Evolutionary conservation across 1,284 basidiomycete species (phyloP).

Genomic region (Neonothopanus nambi): DNA sequence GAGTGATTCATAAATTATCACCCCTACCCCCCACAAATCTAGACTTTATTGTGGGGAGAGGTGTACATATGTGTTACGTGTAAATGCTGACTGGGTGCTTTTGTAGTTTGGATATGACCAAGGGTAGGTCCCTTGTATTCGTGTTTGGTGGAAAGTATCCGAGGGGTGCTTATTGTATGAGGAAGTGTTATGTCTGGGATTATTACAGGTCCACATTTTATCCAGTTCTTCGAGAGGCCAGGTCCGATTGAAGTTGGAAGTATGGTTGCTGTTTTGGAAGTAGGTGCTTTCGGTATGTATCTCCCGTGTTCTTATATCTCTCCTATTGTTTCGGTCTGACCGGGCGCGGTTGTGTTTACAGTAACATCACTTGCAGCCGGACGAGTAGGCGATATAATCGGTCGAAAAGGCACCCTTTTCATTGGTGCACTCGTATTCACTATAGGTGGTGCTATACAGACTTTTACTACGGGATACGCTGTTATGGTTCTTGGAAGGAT

Average conservation of each 20-base stretch:
- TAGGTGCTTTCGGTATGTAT: slow-evolving; percentile 84
- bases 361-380: slow-evolving; percentile 94
- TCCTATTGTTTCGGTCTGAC: not conserved
- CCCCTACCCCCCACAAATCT: too few relatives aligned
- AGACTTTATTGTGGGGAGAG: too few relatives aligned
- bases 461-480: slow-evolving; percentile 81
- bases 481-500: slow-evolving; percentile 91
- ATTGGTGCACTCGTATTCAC: slow-evolving; percentile 87
- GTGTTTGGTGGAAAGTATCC: not conserved
- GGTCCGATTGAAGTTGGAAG: slow-evolving; percentile 70
- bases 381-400: slow-evolving; percentile 83
- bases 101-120: slow-evolving; percentile 89
- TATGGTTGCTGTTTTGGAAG: slow-evolving; percentile 91
- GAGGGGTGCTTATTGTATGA: not conserved
- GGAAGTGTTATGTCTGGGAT: slow-evolving; percentile 85
- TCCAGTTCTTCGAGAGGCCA: slow-evolving; percentile 80
- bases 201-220: slow-evolving; percentile 93
- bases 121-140: slow-evolving; percentile 68
- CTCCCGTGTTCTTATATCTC: not conserved
- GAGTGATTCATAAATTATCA: slow-evolving; percentile 28
- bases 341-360: slow-evolving; percentile 32
- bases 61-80: too few relatives aligned
- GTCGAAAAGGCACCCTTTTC: slow-evolving; percentile 86
- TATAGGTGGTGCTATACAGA: slow-evolving; percentile 88
- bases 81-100: slow-evolving; percentile 8